Conservation (phyloP, 2,329 filamentous ascomycete genomes). For the Pseudocercospora cruenta region DNA sequence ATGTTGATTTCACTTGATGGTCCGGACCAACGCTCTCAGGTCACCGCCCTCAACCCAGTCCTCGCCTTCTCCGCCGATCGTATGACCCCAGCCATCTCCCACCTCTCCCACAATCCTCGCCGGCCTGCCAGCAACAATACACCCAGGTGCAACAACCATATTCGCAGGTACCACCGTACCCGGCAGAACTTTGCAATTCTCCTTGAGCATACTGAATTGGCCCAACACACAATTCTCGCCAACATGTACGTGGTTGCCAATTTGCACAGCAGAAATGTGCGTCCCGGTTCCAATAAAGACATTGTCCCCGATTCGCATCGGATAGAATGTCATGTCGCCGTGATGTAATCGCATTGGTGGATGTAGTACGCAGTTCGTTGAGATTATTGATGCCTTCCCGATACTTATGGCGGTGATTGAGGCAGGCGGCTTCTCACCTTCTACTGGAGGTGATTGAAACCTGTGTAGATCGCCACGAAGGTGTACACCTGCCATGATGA, state of each 20-base stretch:
- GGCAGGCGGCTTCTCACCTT: conserved; percentile 36
- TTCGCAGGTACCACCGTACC: conserved; percentile 80
- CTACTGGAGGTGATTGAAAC: conserved; percentile 34
- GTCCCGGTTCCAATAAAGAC: conserved; percentile 75
- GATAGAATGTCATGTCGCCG: conserved; percentile 76
- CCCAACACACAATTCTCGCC: conserved; percentile 76
- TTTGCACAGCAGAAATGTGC: conserved; percentile 78
- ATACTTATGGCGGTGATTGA: conserved; percentile 71
- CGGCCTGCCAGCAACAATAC: conserved; percentile 82
- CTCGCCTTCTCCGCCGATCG: conserved; percentile 46
- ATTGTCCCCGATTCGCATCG: conserved; percentile 90
- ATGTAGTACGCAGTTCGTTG: conserved; percentile 74
- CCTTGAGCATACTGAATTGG: conserved; percentile 89
- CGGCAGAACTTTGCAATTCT: conserved; percentile 86
- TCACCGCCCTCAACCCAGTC: conserved; percentile 56
- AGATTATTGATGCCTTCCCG: conserved; percentile 72
- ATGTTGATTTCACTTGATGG: conserved; percentile 42
- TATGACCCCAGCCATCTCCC: conserved; percentile 64
- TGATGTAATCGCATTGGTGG: conserved; percentile 83
- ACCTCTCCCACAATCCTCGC: conserved; percentile 81
- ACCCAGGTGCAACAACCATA: conserved; percentile 92
- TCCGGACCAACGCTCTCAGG: conserved; percentile 52
- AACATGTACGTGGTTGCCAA: conserved; percentile 86
- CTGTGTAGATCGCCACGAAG: conserved; percentile 84
- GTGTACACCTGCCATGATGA: conserved; percentile 93